phyloP scores from a whole-genome alignment of 1,139 yeast species.

The Yamadazyma songkhlaensis region DNA sequence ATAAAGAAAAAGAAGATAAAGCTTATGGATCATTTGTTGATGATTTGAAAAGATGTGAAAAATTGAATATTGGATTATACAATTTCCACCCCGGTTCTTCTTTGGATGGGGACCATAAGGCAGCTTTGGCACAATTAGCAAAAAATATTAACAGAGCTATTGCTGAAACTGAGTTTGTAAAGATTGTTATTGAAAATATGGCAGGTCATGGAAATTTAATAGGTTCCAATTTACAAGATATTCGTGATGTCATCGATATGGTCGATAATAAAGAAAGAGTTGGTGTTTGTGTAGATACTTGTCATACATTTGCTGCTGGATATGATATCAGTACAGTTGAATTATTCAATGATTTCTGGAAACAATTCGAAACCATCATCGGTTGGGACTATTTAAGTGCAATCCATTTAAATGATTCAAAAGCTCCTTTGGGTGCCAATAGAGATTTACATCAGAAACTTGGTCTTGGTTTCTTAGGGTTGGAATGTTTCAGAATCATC shows the following conservation, averaged over 20 bases:
- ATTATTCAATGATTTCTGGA: constrained; percentile 66
- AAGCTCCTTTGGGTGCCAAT: constrained; percentile 88
- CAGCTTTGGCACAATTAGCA: constrained; percentile 68
- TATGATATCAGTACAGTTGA: constrained; percentile 68
- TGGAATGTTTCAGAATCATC: constrained; percentile 75
- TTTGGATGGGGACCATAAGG: constrained; percentile 65
- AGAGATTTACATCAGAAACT: constrained; percentile 88
- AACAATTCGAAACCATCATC: constrained; percentile 63
- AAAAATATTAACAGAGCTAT: constrained; percentile 77
- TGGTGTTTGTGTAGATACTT: constrained; percentile 94
- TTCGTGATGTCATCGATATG: constrained; percentile 68
- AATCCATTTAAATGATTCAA: constrained; percentile 89
- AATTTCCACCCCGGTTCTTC: constrained; percentile 96
- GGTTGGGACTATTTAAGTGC: constrained; percentile 78
- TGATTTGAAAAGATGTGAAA: constrained; percentile 84
- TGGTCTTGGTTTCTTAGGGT: constrained; percentile 86
- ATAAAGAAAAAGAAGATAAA: constrained; percentile 69
- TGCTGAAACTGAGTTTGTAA: constrained; percentile 69
- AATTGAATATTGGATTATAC: constrained; percentile 76
- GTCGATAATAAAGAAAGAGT: constrained; percentile 76
- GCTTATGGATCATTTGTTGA: constrained; percentile 81
- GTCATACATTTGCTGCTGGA: constrained; percentile 96
- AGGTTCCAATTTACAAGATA: constrained; percentile 78
- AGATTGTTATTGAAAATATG: constrained; percentile 92
- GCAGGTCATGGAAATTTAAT: constrained; percentile 94